Evolutionary conservation across 257 asterid species (phyloP).

Genomic region (Cruciata laevipes): DNA sequence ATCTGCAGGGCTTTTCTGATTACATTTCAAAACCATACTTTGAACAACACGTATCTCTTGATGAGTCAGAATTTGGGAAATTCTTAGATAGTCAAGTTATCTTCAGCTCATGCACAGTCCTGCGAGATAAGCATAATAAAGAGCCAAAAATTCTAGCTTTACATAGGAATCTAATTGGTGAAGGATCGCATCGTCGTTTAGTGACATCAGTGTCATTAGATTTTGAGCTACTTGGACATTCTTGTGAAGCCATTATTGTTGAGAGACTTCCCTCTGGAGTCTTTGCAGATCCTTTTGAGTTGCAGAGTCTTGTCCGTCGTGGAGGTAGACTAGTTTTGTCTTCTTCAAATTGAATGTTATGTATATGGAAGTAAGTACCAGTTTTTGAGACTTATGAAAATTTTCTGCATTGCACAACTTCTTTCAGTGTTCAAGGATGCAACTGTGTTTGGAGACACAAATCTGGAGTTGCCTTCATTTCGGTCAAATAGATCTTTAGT

Average conservation of each 20-base stretch:
- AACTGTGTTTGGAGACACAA: constrained; percentile 82
- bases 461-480: constrained; percentile 77
- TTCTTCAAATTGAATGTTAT: background rate
- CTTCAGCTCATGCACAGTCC: constrained; percentile 27
- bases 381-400: background rate
- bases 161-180: constrained; percentile 48
- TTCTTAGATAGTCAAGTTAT: constrained; percentile 36
- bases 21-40: constrained; percentile 48
- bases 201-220: constrained; percentile 43
- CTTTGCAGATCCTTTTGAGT: constrained; percentile 91
- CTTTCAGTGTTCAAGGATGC: constrained; percentile 54
- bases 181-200: constrained; percentile 82
- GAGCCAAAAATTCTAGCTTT: constrained; percentile 26
- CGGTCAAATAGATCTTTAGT: constrained; percentile 67
- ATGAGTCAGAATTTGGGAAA: constrained; percentile 36
- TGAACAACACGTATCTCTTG: constrained; percentile 30
- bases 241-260: constrained; percentile 45
- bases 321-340: constrained; percentile 37
- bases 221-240: constrained; percentile 26
- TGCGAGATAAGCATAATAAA: constrained; percentile 21
- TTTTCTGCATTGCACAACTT: background rate
- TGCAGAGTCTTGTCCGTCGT: constrained; percentile 73
- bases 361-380: background rate
- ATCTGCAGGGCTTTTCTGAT: constrained; percentile 33
- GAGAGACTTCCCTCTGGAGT: constrained; percentile 79